Evolutionary conservation across 441 rosid genomes (phyloP).

Genomic region (Populus hybrid): DNA sequence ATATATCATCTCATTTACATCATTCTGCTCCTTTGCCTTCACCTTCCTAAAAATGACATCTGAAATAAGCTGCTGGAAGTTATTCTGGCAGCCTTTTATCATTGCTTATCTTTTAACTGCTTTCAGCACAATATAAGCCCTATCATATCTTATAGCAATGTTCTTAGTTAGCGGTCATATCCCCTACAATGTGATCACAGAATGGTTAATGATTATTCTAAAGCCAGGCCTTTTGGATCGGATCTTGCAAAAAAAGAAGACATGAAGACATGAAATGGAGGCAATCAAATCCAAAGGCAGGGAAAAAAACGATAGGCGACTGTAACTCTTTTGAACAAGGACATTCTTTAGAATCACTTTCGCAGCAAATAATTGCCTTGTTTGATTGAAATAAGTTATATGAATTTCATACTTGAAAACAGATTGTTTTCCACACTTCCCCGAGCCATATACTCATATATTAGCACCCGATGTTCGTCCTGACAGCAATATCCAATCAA

Average conservation of each 20-base stretch:
- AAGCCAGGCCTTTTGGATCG: background rate
- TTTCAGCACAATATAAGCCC: background rate
- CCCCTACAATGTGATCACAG: background rate
- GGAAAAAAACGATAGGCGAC: background rate
- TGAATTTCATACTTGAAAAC: constrained; percentile 65
- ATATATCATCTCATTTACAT: background rate
- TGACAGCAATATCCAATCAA: constrained; percentile 93
- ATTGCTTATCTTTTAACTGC: background rate
- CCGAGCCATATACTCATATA: constrained; percentile 90
- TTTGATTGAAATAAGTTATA: background rate
- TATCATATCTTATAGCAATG: background rate
- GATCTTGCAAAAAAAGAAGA: background rate
- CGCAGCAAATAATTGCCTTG: background rate
- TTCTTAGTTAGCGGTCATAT: background rate
- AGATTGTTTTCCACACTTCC: constrained; percentile 89
- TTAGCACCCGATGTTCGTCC: constrained; percentile 79
- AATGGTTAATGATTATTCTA: background rate
- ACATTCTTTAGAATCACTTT: background rate
- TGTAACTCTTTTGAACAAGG: background rate
- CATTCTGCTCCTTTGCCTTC: background rate
- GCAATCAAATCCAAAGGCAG: background rate
- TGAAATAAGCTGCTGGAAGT: background rate
- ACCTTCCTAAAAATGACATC: background rate
- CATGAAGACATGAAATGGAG: background rate
- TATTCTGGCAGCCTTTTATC: background rate